Percentiles rank a stretch among this genome's conserved stretches.
These are phyloP conservation scores for Erigeron philadelphicus DNA, from an alignment of 140 eudicot genomes.

Conservation along the genomic window DNA sequence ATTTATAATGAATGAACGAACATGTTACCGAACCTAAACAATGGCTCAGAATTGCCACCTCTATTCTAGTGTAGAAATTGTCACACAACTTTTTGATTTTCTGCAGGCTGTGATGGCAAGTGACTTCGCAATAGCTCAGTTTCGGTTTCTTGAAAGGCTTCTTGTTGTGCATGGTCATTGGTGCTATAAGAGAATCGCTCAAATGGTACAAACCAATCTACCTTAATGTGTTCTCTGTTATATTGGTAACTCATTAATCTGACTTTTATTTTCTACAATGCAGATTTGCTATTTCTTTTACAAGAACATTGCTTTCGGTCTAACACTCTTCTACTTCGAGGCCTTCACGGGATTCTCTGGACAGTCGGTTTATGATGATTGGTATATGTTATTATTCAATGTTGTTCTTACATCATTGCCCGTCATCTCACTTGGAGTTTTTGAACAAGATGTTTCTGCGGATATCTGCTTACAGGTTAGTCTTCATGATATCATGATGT, in stretches of 20 bases:
- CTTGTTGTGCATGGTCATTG: constrained; percentile 97
- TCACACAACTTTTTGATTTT: constrained; percentile 29
- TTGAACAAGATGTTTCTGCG: constrained; percentile 93
- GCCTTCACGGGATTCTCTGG: constrained; percentile 91
- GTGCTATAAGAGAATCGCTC: constrained; percentile 98
- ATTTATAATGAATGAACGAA: too few species aligned
- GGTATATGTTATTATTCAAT: constrained; percentile 83
- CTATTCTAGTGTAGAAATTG: constrained; percentile 1
- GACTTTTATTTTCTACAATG: constrained; percentile 9
- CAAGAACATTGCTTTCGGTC: constrained; percentile 94
- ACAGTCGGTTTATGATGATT: constrained; percentile 84
- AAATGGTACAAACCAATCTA: constrained; percentile 52
- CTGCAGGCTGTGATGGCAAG: constrained; percentile 99
- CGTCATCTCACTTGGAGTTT: constrained; percentile 89
- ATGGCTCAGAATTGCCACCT: neutral
- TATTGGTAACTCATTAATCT: constrained; percentile 6
- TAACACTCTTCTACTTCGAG: constrained; percentile 93
- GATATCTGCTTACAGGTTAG: constrained; percentile 94
- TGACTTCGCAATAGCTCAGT: constrained; percentile 92
- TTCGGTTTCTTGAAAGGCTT: constrained; percentile 90
- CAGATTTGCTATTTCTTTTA: constrained; percentile 99
- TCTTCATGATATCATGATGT: constrained; percentile 11
- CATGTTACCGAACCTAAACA: too few species aligned
- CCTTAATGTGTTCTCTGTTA: neutral
- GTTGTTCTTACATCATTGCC: constrained; percentile 95